Conservation (phyloP, 1,284 basidiomycete species). For the Malassezia pachydermatis region DNA sequence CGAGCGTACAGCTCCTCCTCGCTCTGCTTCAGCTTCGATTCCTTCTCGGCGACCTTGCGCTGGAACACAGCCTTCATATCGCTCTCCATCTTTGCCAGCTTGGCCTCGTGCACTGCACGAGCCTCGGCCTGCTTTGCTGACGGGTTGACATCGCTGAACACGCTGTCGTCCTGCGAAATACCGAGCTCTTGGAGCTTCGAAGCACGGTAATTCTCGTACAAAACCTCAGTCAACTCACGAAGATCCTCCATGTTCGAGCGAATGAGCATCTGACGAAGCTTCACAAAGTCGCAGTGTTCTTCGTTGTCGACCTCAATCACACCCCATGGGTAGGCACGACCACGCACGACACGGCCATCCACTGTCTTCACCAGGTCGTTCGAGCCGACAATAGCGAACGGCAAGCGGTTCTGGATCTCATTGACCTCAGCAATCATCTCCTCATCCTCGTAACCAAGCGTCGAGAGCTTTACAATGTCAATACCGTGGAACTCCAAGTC, state of each 20-base stretch:
- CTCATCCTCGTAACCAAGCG: slow-evolving; percentile 43
- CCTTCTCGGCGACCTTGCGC: slow-evolving; percentile 47
- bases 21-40: slow-evolving; percentile 48
- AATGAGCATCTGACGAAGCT: slow-evolving; percentile 48
- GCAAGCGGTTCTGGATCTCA: slow-evolving; percentile 44
- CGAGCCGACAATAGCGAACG: slow-evolving; percentile 45
- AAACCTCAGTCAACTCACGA: slow-evolving; percentile 42
- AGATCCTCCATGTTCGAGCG: slow-evolving; percentile 48
- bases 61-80: slow-evolving; percentile 49
- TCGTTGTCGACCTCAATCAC: slow-evolving; percentile 48
- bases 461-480: slow-evolving; percentile 43
- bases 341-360: slow-evolving; percentile 43
- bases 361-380: slow-evolving; percentile 43
- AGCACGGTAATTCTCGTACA: slow-evolving; percentile 45
- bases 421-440: slow-evolving; percentile 44
- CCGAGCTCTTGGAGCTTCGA: slow-evolving; percentile 42
- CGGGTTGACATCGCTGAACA: slow-evolving; percentile 44
- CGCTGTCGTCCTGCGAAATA: slow-evolving; percentile 44
- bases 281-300: slow-evolving; percentile 48
- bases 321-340: slow-evolving; percentile 47
- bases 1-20: slow-evolving; percentile 48
- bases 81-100: slow-evolving; percentile 48
- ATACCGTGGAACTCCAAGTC: slow-evolving; percentile 46
- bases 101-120: slow-evolving; percentile 46
- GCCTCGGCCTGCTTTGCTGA: slow-evolving; percentile 46